Conservation (phyloP, 2,329 filamentous ascomycete genomes). For the Beauveria bassiana region DNA sequence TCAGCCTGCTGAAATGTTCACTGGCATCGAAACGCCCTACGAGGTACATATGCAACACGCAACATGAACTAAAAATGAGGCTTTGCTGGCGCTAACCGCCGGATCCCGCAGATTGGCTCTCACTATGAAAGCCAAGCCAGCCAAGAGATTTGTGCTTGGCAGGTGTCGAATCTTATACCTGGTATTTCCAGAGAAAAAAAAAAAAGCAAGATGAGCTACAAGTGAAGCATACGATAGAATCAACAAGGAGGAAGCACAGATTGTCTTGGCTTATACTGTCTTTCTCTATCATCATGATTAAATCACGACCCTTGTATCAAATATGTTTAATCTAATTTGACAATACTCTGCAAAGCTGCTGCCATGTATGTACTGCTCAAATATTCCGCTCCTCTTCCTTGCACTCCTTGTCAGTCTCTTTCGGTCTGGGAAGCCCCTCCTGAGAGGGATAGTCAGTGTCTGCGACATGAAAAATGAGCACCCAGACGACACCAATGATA, state of each 20-base stretch:
- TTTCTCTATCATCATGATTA: too few species aligned
- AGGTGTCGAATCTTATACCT: background rate
- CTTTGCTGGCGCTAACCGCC: background rate
- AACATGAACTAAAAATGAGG: background rate
- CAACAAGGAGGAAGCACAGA: too few species aligned
- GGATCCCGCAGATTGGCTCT: background rate
- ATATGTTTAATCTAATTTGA: background rate
- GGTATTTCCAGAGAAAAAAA: background rate
- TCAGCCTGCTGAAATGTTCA: background rate
- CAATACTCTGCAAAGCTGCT: background rate
- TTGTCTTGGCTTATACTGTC: too few species aligned
- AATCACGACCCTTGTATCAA: too few species aligned
- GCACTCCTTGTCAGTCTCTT: background rate
- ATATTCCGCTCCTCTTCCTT: background rate
- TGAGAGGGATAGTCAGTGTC: background rate
- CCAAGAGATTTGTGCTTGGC: background rate
- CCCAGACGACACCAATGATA: slow-evolving; percentile 4
- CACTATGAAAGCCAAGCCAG: background rate
- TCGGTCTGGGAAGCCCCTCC: background rate
- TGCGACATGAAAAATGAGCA: slow-evolving; percentile 3
- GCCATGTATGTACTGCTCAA: background rate
- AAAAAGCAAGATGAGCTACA: slow-evolving; percentile 1
- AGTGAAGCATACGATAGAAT: too few species aligned
- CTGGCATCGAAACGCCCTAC: background rate
- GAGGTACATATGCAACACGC: background rate